phyloP scores from a whole-genome alignment of 1,139 yeast genomes.

The Arxiozyma slooffiae region DNA sequence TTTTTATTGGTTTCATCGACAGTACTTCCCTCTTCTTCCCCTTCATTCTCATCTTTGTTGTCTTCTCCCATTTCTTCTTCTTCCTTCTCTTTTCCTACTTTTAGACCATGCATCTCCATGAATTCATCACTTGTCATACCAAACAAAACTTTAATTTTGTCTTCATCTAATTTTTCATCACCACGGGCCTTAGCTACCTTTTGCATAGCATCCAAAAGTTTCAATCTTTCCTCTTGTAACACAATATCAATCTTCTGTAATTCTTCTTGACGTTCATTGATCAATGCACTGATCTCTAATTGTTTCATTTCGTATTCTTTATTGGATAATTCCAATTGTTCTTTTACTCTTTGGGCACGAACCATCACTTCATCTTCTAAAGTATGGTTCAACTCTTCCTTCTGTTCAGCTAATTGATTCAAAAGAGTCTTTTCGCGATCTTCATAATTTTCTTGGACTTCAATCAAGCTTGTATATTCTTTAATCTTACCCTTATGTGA shows the following conservation, averaged over 20 bases:
- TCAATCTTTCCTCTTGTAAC: slow-evolving; percentile 22
- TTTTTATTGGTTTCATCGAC: background rate
- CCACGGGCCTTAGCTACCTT: slow-evolving; percentile 23
- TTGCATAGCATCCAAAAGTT: slow-evolving; percentile 21
- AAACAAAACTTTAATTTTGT: slow-evolving; percentile 21
- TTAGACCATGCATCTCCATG: slow-evolving; percentile 7
- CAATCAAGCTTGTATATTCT: slow-evolving; percentile 19
- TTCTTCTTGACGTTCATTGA: slow-evolving; percentile 27
- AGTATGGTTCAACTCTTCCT: slow-evolving; percentile 12
- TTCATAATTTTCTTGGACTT: slow-evolving; percentile 19
- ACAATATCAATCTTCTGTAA: slow-evolving; percentile 22
- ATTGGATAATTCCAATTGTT: slow-evolving; percentile 24
- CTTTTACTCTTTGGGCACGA: slow-evolving; percentile 22
- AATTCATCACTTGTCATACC: slow-evolving; percentile 27
- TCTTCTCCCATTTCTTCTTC: background rate
- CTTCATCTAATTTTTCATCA: slow-evolving; percentile 24
- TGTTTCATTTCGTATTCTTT: slow-evolving; percentile 27
- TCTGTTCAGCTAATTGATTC: slow-evolving; percentile 14
- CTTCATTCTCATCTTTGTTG: background rate
- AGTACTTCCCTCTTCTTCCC: background rate
- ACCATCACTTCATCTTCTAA: slow-evolving; percentile 16
- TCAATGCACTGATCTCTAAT: slow-evolving; percentile 25
- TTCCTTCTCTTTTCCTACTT: background rate
- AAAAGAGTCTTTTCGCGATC: slow-evolving; percentile 16
- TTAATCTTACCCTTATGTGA: slow-evolving; percentile 21